Evolutionary conservation across 2,329 filamentous ascomycete species (phyloP), one percentile per base, ranked within the genome.

Genomic region (Chrysoporthe deuterocubensis): DNA sequence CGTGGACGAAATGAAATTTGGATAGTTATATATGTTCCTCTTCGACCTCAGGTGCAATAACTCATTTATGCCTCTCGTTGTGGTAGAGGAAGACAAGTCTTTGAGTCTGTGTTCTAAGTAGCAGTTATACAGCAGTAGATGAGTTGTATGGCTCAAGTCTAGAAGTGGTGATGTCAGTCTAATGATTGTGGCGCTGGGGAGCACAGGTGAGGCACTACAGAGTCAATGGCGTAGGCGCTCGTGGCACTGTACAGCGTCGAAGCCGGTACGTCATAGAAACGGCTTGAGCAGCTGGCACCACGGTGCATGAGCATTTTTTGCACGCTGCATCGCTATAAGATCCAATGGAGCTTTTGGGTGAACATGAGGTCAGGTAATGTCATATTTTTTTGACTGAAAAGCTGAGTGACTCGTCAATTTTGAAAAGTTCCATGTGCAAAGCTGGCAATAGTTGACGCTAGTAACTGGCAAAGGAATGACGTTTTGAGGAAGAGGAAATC

Each of bases 211-310:
- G 48, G 56, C 54, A 44, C 44, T 32, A 60, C 14, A 56, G 48
- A 67, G 62, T 54, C 62, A 43, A 67, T 65, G 66, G 56, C 62
- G 32, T 61, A 48, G 42, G 43, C 21, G 9, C 37, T 42, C 9
- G 34, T 61, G 18, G 14, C 14, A 34, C 57, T 18, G 37, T 43
- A 9, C 3, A 42, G 32, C 26, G 44, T 54, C 56, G 48, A 62
- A 43, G 46, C 64, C 14, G 54, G 50, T 54, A 60, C 67, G 67
- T 69, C 67, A 69, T 69, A 48, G 67, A 68, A 37, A 52, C 34
- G 34, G 21, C 37, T 26, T 32, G 18, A 54, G 18, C 37, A 34
- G 57, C 13, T 6, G 50, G 21, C 13, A 21, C 13, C 26, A 14
- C 26, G 26, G 26, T 26, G 26, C 26, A 26, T 26, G 26, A 26